These are phyloP conservation scores for Wickerhamiella brachini DNA, from an alignment of 805 yeast genomes.

Conservation along the genomic window DNA sequence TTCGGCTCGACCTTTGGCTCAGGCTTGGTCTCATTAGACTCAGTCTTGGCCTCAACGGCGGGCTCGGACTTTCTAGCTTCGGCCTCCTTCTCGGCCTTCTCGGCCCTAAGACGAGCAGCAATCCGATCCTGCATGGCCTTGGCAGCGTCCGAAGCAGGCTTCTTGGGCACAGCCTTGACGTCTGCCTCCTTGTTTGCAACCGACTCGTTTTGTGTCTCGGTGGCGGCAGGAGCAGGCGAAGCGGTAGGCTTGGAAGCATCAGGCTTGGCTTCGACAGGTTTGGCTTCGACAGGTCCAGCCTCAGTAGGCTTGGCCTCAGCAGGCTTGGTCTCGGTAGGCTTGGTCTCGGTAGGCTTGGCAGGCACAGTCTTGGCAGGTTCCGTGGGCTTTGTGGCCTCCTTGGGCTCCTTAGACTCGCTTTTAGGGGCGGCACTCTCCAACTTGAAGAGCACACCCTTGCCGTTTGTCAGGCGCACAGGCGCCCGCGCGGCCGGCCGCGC, in stretches of 20 bases:
- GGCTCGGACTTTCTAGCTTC: not conserved
- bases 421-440: not conserved
- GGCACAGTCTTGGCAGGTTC: no score
- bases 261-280: not conserved
- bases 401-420: not conserved
- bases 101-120: conserved; percentile 4
- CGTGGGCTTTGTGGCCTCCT: not conserved
- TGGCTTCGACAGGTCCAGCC: not conserved
- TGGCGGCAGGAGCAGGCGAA: not conserved
- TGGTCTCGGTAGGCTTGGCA: no score
- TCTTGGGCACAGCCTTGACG: conserved; percentile 2
- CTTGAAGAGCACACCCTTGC: conserved; percentile 6
- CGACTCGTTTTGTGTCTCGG: not conserved
- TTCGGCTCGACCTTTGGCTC: conserved; percentile 7
- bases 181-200: conserved; percentile 1
- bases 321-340: no score
- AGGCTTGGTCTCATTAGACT: conserved; percentile 1
- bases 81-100: not conserved
- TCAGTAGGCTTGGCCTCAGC: no score
- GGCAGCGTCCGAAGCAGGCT: conserved; percentile 7
- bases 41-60: not conserved
- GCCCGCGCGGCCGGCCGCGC: not conserved
- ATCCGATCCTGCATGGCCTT: conserved; percentile 7
- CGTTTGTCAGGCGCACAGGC: conserved; percentile 8
- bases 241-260: not conserved